phyloP scores from a whole-genome alignment of 805 yeast genomes.

The Sugiyamaella floridensis region DNA sequence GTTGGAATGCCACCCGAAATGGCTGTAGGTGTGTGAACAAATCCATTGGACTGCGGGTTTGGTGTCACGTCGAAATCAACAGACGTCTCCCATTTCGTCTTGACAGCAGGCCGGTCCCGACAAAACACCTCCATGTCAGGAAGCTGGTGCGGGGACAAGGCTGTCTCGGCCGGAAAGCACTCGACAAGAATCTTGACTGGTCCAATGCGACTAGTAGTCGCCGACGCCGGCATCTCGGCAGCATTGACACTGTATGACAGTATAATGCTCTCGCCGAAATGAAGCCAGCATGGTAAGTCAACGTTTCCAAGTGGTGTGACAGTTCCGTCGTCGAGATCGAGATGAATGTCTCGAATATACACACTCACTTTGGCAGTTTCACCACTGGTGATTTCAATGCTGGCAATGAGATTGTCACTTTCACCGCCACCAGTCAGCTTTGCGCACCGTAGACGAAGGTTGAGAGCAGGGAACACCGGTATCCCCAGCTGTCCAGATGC shows the following conservation, averaged over 20 bases:
- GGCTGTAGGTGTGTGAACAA: slow-evolving; percentile 19
- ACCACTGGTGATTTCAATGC: slow-evolving; percentile 43
- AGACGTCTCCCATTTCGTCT: slow-evolving; percentile 36
- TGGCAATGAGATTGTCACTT: slow-evolving; percentile 39
- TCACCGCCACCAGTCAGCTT: slow-evolving; percentile 41
- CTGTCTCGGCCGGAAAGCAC: slow-evolving; percentile 1
- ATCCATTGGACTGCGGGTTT: slow-evolving; percentile 17
- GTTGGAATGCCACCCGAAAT: slow-evolving; percentile 7
- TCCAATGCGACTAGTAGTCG: slow-evolving; percentile 1
- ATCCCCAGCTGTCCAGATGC: slow-evolving; percentile 13
- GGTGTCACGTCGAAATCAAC: slow-evolving; percentile 25
- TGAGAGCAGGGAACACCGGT: slow-evolving; percentile 35
- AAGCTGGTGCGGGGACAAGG: neutral
- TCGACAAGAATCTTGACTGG: slow-evolving; percentile 7
- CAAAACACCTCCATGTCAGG: neutral
- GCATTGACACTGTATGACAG: slow-evolving; percentile 24
- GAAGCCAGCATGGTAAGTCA: slow-evolving; percentile 26
- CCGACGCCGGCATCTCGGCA: slow-evolving; percentile 10
- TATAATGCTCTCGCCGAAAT: slow-evolving; percentile 24
- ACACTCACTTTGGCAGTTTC: slow-evolving; percentile 31
- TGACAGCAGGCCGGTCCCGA: slow-evolving; percentile 9
- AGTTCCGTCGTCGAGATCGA: slow-evolving; percentile 24
- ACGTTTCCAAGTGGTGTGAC: slow-evolving; percentile 18
- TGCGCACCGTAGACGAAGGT: slow-evolving; percentile 42
- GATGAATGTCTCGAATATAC: slow-evolving; percentile 9